phyloP scores from a whole-genome alignment of 441 rosid genomes.

The Hura crepitans region DNA sequence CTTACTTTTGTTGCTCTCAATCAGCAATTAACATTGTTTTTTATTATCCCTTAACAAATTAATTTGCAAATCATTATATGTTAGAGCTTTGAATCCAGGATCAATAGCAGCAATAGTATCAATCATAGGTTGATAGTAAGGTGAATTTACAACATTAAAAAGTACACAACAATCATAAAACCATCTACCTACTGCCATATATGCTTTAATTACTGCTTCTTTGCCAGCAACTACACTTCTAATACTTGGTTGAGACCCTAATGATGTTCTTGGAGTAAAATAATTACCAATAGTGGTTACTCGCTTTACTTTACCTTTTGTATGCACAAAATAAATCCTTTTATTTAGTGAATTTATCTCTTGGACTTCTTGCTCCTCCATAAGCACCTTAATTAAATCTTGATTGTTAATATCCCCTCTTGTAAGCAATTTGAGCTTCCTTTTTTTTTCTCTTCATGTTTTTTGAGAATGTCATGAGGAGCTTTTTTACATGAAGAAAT shows the following conservation, averaged over 20 bases:
- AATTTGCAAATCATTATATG: background rate
- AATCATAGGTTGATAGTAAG: background rate
- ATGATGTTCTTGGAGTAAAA: background rate
- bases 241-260: background rate
- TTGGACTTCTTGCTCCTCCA: no score
- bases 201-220: background rate
- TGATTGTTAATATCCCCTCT: no score
- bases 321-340: background rate
- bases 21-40: no score
- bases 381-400: no score
- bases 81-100: background rate
- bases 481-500: no score
- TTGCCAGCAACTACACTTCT: background rate
- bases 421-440: no score
- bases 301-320: background rate
- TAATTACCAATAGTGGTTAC: background rate
- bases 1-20: no score
- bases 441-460: no score
- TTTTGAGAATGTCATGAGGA: no score
- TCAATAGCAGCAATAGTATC: background rate
- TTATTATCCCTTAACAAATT: no score
- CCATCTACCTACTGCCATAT: background rate
- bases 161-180: conserved; percentile 3
- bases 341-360: no score
- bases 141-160: background rate